Evolutionary conservation across 2,329 filamentous ascomycete species (phyloP), one percentile per base, ranked within the genome.

Genomic region (Alternaria hordeiaustralica): DNA sequence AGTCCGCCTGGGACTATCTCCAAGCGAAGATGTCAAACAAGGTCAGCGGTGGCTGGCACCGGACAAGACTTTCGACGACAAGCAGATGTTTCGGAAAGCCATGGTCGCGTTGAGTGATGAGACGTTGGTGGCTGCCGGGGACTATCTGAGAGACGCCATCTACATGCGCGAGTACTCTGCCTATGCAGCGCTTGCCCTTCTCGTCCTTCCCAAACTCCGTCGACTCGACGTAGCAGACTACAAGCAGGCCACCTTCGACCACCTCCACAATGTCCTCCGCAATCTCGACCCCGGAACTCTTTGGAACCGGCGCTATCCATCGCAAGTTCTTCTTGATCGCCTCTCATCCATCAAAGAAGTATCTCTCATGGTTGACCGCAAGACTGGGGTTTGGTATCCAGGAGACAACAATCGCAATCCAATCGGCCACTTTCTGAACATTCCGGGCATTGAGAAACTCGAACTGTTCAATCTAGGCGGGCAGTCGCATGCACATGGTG

Each of bases 151-250:
- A 51, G 63, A 72, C 41, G 69, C 66, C 10, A 63, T 75, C 13
- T 30, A 28, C 25, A 62, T 67, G 56, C 65, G 71, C 51, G 73
- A 75, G 26, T 75, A 75, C 50, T 71, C 71, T 9, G 70, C 71
- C 28, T 75, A 73, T 49, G 73, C 72, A 28, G 64, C 68, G 1
- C 50, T 75, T 2, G 64, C 75, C 2, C 46, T 75, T 7, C 28
- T 76, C 33, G 49, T 66, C 3, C 64, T 75, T 12, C 74, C 73
- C 9, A 56, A 54, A 4, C 51, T 76, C 11, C 63, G 63, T 18
- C 58, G 55, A 18, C 59, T 76, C 5, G 61, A 69, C 6, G 62
- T 75, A 26, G 55, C 67, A 47, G 69, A 75, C 28, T 66, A 66
- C 45, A 61, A 63, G 10, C 61, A 64, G 43, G 61, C 69, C 21